Percentiles rank a stretch among this genome's conserved stretches.
These are phyloP conservation scores for Zymoseptoria passerinii DNA, from an alignment of 2,329 filamentous ascomycete genomes.

Conservation along the genomic window DNA sequence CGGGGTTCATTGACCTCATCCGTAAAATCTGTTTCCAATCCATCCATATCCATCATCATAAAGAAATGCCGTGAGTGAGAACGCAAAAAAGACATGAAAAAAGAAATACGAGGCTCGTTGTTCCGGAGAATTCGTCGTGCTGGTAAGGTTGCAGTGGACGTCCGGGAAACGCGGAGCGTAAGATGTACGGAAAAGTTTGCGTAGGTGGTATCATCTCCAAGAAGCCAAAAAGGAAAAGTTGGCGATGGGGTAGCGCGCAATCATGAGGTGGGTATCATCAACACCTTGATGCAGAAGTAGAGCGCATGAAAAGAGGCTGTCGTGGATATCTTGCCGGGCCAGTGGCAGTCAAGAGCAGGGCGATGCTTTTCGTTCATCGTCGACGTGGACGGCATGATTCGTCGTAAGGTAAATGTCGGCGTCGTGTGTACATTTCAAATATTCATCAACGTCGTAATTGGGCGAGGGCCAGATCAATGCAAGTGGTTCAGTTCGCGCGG, in stretches of 20 bases:
- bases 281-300: too few relatives aligned
- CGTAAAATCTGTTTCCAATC: not conserved
- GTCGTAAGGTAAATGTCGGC: not conserved
- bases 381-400: not conserved
- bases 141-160: not conserved
- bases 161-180: not conserved
- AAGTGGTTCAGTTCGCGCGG: conserved; percentile 64
- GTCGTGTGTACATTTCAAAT: not conserved
- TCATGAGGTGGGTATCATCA: too few relatives aligned
- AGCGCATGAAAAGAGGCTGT: not conserved
- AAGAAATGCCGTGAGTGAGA: not conserved
- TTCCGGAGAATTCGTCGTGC: not conserved
- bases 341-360: not conserved
- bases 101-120: not conserved
- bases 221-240: too few relatives aligned
- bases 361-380: not conserved
- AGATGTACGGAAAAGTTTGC: not conserved
- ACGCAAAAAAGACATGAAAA: not conserved
- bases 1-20: not conserved
- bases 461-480: not conserved
- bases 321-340: not conserved
- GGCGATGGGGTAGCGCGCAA: too few relatives aligned
- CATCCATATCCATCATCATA: not conserved
- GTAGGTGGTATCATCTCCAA: not conserved
- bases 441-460: conserved; percentile 2